These are phyloP conservation scores for Dactylellina leptospora DNA, from an alignment of 2,329 filamentous ascomycete species.

Conservation along the genomic window DNA sequence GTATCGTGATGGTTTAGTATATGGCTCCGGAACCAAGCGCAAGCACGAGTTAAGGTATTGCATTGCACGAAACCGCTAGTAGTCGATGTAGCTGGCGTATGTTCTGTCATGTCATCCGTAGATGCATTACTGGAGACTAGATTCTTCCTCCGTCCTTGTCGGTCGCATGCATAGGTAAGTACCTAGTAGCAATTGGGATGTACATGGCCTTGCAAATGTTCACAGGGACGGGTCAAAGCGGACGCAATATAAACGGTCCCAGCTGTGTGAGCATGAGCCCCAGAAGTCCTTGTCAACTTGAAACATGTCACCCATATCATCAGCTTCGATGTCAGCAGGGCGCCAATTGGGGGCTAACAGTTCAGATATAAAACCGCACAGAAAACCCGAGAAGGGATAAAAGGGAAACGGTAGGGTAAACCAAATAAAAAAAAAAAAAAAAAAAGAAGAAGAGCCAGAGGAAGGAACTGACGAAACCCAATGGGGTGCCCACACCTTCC, in stretches of 20 bases:
- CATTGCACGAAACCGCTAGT: slow-evolving; percentile 45
- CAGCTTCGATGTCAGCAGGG: slow-evolving; percentile 53
- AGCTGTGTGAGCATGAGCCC: slow-evolving; percentile 50
- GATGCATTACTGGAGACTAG: slow-evolving; percentile 34
- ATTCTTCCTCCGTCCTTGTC: slow-evolving; percentile 44
- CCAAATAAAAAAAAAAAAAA: too few species aligned
- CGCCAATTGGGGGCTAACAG: slow-evolving; percentile 23
- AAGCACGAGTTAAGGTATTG: slow-evolving; percentile 44
- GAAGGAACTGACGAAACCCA: slow-evolving; percentile 18
- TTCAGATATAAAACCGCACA: slow-evolving; percentile 42
- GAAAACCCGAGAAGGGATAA: slow-evolving; percentile 8
- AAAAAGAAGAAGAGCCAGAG: slow-evolving; percentile 13
- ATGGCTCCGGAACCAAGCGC: slow-evolving; percentile 48
- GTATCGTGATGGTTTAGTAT: slow-evolving; percentile 50
- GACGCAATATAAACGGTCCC: slow-evolving; percentile 54
- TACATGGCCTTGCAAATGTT: slow-evolving; percentile 52
- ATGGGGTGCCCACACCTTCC: slow-evolving; percentile 14
- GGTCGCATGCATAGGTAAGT: slow-evolving; percentile 49
- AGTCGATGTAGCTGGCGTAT: slow-evolving; percentile 35
- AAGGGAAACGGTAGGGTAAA: too few species aligned
- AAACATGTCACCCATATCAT: slow-evolving; percentile 54
- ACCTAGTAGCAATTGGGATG: slow-evolving; percentile 44
- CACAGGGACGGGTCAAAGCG: slow-evolving; percentile 53
- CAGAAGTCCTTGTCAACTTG: slow-evolving; percentile 53
- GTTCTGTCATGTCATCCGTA: slow-evolving; percentile 53